phyloP scores from a whole-genome alignment of 495 filamentous ascomycete genomes.

The Annulohypoxylon bovei region DNA sequence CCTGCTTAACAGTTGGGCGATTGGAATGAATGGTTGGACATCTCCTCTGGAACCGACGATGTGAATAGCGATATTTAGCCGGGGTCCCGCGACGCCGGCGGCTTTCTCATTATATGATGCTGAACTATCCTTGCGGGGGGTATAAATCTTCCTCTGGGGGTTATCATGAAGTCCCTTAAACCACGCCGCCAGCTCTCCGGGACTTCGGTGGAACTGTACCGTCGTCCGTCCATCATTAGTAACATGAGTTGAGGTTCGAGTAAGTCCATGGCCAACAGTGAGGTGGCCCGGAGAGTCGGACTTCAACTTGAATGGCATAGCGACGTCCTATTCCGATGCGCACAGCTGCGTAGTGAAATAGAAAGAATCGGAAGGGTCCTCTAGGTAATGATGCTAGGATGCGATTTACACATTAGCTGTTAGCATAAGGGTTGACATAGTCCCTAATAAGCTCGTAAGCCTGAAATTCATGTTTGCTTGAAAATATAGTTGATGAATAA shows the following conservation, averaged over 20 bases:
- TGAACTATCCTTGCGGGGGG: background rate
- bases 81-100: background rate
- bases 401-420: background rate
- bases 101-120: slow-evolving; percentile 1
- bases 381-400: background rate
- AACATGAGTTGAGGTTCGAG: slow-evolving; percentile 12
- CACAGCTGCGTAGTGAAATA: background rate
- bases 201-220: slow-evolving; percentile 37
- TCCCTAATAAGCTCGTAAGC: background rate
- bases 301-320: slow-evolving; percentile 15
- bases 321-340: background rate
- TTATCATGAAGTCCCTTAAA: slow-evolving; percentile 50
- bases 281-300: slow-evolving; percentile 16
- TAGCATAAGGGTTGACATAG: background rate
- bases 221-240: slow-evolving; percentile 24
- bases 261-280: slow-evolving; percentile 8
- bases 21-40: slow-evolving; percentile 67
- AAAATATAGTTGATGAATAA: background rate
- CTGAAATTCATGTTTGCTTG: slow-evolving; percentile 9
- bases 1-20: slow-evolving; percentile 61
- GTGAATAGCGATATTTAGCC: slow-evolving; percentile 70
- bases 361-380: background rate
- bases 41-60: slow-evolving; percentile 71
- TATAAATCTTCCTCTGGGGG: slow-evolving; percentile 11
- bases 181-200: slow-evolving; percentile 52